Conservation (phyloP, 2,329 filamentous ascomycete species). For the Talaromyces sp. region DNA sequence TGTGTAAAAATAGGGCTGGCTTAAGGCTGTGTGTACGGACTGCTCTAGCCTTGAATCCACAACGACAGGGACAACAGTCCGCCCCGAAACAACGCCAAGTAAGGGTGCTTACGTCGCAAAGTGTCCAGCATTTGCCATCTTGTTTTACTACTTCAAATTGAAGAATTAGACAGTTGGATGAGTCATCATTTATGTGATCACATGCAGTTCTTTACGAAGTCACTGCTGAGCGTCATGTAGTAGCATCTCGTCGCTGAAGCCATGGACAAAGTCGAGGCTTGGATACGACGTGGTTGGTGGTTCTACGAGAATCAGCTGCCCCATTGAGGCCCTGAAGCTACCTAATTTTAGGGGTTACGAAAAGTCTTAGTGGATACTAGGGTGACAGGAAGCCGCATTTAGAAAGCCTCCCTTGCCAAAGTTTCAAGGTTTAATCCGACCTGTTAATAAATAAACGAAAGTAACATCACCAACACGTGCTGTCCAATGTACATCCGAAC, state of each 20-base stretch:
- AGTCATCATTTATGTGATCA: not conserved
- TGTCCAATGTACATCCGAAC: not conserved
- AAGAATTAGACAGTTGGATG: not conserved
- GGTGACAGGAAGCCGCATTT: not conserved
- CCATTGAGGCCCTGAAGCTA: not conserved
- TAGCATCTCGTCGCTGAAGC: not conserved
- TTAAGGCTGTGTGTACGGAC: not conserved
- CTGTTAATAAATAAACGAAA: not conserved
- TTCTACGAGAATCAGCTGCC: not conserved
- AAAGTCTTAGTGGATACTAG: not conserved
- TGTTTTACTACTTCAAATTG: not conserved
- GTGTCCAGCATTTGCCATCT: not conserved
- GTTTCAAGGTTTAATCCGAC: not conserved
- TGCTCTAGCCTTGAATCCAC: not conserved
- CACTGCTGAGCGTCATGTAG: not conserved
- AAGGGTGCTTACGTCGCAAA: not conserved
- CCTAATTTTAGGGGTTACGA: not conserved
- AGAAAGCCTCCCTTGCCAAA: not conserved
- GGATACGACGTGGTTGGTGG: not conserved
- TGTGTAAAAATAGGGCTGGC: not conserved
- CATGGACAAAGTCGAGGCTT: not conserved
- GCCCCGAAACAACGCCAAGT: not conserved
- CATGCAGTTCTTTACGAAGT: not conserved
- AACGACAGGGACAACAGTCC: not conserved
- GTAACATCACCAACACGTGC: not conserved